These are phyloP conservation scores for Tuber aestivum DNA, from an alignment of 495 filamentous ascomycete species.

Conservation along the genomic window DNA sequence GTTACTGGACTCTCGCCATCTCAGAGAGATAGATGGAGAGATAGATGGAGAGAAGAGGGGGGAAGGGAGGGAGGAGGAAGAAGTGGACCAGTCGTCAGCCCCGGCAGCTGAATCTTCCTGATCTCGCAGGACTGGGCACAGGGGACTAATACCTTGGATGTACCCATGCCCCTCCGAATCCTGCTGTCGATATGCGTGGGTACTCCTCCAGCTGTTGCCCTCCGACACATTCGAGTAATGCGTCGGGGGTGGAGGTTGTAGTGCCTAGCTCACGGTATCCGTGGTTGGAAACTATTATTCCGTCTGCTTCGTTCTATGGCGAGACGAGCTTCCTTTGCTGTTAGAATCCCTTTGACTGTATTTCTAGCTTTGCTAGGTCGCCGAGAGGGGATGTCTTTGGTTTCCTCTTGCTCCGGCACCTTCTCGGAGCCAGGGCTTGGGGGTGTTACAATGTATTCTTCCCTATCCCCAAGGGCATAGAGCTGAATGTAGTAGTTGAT, in stretches of 20 bases:
- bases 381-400: too few species aligned
- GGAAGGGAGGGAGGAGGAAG: constrained; percentile 33
- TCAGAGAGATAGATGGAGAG: too few species aligned
- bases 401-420: too few species aligned
- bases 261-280: too few species aligned
- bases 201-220: constrained; percentile 44
- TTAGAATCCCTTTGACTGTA: constrained; percentile 92
- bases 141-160: constrained; percentile 80
- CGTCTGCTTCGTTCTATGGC: too few species aligned
- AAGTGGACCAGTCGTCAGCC: constrained; percentile 58
- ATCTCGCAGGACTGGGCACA: constrained; percentile 85
- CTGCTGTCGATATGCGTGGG: constrained; percentile 79
- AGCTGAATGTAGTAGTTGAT: constrained; percentile 50
- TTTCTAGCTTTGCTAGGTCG: constrained; percentile 50
- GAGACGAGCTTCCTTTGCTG: too few species aligned
- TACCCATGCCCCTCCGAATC: constrained; percentile 78
- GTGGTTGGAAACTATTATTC: too few species aligned
- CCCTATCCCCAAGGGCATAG: constrained; percentile 47
- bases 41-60: too few species aligned
- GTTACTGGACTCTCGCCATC: too few species aligned
- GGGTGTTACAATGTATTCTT: too few species aligned
- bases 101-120: constrained; percentile 74
- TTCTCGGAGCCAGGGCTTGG: too few species aligned
- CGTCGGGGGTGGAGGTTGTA: too few species aligned
- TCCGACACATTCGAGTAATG: constrained; percentile 47